Base-by-base conservation (phyloP, 805 yeast genomes). In the Ogataea wickerhamii region DNA sequence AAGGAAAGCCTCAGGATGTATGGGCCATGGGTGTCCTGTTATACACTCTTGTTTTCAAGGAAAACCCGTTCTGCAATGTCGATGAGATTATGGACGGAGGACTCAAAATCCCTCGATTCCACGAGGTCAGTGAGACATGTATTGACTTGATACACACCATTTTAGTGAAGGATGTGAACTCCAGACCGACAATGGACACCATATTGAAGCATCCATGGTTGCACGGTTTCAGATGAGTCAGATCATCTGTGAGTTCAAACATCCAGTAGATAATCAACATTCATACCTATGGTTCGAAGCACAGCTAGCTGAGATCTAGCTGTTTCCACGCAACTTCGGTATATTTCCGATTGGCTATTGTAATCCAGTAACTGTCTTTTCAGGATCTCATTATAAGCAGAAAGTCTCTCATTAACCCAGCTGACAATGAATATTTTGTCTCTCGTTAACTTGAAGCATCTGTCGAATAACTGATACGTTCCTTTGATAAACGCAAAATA, bases 41-140 rank as follows among this genome's bases (percentile, higher is more conserved):
- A 17, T 93, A 89, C 63, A 93, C 97, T 0, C 75, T 93, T 55
- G 71, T 91, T 5, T 93, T 83, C 69, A 87, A 89, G 56, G 98
- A 93, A 57, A 89, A 91, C 53, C 98, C 98, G 6, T 93, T 91
- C 54, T 87, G 87, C 60, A 88, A 87, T 56, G 94, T 89, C 34
- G 97, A 91, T 60, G 98, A 89, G 59, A 93, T 93, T 37, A 78
- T 89, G 77, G 96, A 87, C 48, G 96, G 95, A 1, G 89, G 82
- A 33, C 63, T 89, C 44, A 72, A 85, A 32, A 68, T 87, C 27
- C 94, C 95, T 1, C 68, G 35, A 19, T 57, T 33, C 39, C 49
- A 64, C 43, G 70, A 73, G n/a, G 71, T 78, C 16, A 78, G 86
- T 51, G 80, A 74, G 1, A 74, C 67, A 2, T 76, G 89, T 49